A percentile compares a stretch with the other conserved stretches of the same genome.
phyloP scores from a whole-genome alignment of 2,329 filamentous ascomycete genomes.

The Cyphellophora europaea region DNA sequence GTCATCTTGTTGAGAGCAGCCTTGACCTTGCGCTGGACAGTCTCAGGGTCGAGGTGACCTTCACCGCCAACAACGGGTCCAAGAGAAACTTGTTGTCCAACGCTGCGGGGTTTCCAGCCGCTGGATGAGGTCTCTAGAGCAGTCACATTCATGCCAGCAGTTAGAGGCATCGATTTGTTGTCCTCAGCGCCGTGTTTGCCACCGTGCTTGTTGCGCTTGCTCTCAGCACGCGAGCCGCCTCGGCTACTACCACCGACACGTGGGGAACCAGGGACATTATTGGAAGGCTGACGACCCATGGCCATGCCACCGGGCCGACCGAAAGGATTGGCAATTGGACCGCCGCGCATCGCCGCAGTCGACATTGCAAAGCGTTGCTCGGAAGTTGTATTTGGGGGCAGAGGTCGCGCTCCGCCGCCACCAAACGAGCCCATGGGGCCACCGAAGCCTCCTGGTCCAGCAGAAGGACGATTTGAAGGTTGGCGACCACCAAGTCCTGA shows the following conservation, averaged over 20 bases:
- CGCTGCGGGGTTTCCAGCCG: constrained; percentile 83
- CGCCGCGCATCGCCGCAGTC: constrained; percentile 31
- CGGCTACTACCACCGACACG: constrained; percentile 60
- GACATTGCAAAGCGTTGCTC: constrained; percentile 64
- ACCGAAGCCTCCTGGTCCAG: constrained; percentile 40
- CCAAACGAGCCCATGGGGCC: constrained; percentile 62
- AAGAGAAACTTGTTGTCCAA: constrained; percentile 39
- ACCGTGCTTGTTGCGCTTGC: constrained; percentile 40
- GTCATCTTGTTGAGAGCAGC: constrained; percentile 99
- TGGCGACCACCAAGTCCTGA: constrained; percentile 40
- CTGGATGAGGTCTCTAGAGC: constrained; percentile 61
- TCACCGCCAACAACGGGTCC: constrained; percentile 41
- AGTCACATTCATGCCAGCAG: constrained; percentile 71
- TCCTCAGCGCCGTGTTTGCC: constrained; percentile 57
- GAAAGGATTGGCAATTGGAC: constrained; percentile 43
- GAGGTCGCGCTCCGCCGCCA: constrained; percentile 46
- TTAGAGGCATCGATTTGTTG: constrained; percentile 86
- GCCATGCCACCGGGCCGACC: constrained; percentile 51
- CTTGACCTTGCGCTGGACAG: constrained; percentile 99
- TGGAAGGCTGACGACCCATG: constrained; percentile 56
- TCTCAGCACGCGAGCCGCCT: constrained; percentile 31
- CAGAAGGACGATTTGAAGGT: constrained; percentile 42
- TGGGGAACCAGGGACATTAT: constrained; percentile 56
- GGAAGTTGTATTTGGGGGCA: constrained; percentile 70
- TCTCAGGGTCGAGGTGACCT: constrained; percentile 69